Evolutionary conservation across 2,329 filamentous ascomycete genomes (phyloP).

Genomic region (Fusarium pininemorale): DNA sequence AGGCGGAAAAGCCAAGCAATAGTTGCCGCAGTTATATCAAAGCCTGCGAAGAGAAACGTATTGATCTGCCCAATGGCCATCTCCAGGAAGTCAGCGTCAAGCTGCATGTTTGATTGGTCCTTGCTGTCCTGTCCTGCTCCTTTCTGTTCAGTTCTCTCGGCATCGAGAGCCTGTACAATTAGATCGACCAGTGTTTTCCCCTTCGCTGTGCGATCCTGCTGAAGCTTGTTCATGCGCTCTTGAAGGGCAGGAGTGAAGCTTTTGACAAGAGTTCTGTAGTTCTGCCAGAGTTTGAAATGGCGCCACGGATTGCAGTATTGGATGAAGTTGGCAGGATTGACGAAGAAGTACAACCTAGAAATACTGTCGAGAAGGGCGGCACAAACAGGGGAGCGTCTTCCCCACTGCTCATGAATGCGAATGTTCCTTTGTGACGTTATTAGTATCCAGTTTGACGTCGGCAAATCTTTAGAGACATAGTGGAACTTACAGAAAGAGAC

Average conservation of each 20-base stretch:
- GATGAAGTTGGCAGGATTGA: conserved; percentile 15
- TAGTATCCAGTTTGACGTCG: not conserved
- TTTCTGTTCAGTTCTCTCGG: conserved; percentile 4
- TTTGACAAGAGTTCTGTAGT: conserved; percentile 20
- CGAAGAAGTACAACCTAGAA: conserved; percentile 11
- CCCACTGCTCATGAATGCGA: conserved; percentile 24
- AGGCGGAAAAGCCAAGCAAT: conserved; percentile 48
- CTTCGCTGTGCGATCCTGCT: not conserved
- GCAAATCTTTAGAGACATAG: not conserved
- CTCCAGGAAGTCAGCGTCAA: conserved; percentile 20
- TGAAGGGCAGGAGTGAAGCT: conserved; percentile 8
- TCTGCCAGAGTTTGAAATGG: conserved; percentile 26
- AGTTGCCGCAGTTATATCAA: conserved; percentile 50
- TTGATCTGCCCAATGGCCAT: conserved; percentile 48
- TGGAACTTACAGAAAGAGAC: conserved; percentile 45
- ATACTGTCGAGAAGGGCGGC: conserved; percentile 22
- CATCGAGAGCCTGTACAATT: conserved; percentile 15
- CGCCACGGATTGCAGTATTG: conserved; percentile 28
- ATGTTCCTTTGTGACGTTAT: conserved; percentile 2
- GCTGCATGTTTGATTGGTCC: conserved; percentile 24
- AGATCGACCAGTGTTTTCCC: conserved; percentile 31
- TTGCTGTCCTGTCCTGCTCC: not conserved
- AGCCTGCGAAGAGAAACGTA: conserved; percentile 50
- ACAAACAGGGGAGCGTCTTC: conserved; percentile 1
- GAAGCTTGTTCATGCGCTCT: conserved; percentile 6